Conservation (phyloP, 1,284 basidiomycete genomes). For the Tremellales sp. region DNA sequence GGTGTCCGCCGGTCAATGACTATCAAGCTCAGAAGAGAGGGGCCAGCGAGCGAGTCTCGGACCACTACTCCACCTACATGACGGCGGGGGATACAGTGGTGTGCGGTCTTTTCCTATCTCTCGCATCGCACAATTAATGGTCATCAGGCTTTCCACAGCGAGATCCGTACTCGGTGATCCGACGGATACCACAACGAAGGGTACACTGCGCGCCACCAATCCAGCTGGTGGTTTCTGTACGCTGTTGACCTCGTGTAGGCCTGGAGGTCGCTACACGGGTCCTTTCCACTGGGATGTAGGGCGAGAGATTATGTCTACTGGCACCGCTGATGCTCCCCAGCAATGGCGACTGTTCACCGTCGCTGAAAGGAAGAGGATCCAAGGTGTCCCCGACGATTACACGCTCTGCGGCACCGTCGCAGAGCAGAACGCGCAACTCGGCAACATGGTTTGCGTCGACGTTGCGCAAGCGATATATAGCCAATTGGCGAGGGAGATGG, state of each 20-base stretch:
- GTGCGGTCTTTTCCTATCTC: constrained; percentile 7
- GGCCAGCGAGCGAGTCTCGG: not conserved
- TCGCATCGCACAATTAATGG: not conserved
- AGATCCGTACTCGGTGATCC: not conserved
- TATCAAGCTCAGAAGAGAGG: constrained; percentile 15
- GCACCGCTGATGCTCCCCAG: constrained; percentile 1
- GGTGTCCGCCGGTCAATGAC: constrained; percentile 8
- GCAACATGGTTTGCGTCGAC: constrained; percentile 21
- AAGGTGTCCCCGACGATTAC: constrained; percentile 28
- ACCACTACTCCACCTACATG: constrained; percentile 19
- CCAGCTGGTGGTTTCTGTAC: constrained; percentile 14
- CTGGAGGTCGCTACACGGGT: constrained; percentile 12
- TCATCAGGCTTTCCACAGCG: constrained; percentile 9
- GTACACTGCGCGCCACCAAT: not conserved
- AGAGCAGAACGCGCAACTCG: constrained; percentile 13
- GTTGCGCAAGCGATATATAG: constrained; percentile 20
- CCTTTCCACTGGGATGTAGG: constrained; percentile 23
- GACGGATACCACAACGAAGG: not conserved
- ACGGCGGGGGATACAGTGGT: constrained; percentile 8
- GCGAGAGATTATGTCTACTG: constrained; percentile 7
- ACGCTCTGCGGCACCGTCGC: constrained; percentile 11
- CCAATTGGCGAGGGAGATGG: constrained; percentile 17
- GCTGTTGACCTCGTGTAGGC: constrained; percentile 14
- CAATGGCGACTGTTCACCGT: constrained; percentile 22
- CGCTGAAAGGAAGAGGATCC: constrained; percentile 26